Conservation (phyloP, 2,329 filamentous ascomycete genomes). For the Xylariaceae sp. region DNA sequence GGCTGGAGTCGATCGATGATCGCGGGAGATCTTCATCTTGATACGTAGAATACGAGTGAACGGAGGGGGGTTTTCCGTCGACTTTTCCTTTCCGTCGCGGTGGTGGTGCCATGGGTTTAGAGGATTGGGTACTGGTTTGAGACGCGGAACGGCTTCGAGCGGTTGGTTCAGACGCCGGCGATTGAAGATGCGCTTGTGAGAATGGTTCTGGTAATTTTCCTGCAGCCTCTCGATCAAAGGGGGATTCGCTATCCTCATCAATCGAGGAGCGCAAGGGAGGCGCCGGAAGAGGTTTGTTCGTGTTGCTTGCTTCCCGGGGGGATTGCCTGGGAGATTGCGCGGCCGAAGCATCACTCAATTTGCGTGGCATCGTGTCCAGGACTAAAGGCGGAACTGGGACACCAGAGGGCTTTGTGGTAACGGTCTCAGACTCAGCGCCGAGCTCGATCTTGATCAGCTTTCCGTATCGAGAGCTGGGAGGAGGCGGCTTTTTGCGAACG, state of each 20-base stretch:
- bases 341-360: constrained; percentile 24
- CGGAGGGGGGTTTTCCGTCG: constrained; percentile 38
- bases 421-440: constrained; percentile 35
- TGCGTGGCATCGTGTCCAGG: constrained; percentile 17
- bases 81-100: constrained; percentile 44
- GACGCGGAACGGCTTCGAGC: constrained; percentile 32
- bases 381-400: constrained; percentile 23
- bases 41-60: constrained; percentile 9
- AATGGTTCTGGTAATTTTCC: constrained; percentile 46
- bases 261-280: constrained; percentile 43
- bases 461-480: constrained; percentile 69
- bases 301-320: constrained; percentile 41
- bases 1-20: constrained; percentile 47
- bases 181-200: constrained; percentile 32
- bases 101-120: constrained; percentile 46
- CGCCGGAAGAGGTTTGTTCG: constrained; percentile 59
- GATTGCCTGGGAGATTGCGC: constrained; percentile 28
- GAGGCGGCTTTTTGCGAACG: constrained; percentile 57
- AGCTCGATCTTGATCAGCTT: constrained; percentile 59
- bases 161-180: constrained; percentile 38
- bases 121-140: constrained; percentile 30
- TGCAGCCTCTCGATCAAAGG: constrained; percentile 50
- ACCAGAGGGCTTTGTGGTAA: constrained; percentile 13
- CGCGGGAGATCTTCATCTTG: constrained; percentile 40
- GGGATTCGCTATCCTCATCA: constrained; percentile 46